Base-by-base conservation (phyloP, 805 yeast genomes). In the Starmerella davenportii region DNA sequence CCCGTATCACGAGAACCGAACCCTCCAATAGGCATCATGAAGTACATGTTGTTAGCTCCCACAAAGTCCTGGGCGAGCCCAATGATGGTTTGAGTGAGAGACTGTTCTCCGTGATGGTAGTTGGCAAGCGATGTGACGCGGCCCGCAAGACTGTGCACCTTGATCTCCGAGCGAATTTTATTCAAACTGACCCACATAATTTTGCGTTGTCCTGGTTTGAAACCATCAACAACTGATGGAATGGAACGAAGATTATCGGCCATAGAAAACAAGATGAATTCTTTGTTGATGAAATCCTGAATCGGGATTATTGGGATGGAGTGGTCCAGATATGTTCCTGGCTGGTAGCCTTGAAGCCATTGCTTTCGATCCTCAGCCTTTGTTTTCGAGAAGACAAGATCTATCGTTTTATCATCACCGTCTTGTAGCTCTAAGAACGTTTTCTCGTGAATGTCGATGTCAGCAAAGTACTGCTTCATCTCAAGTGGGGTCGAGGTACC, bases 301-400 rank as follows among this genome's bases (percentile, higher is more conserved):
- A 90, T 87, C 2, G 95, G 95, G 48, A 90, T 85, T 34, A 69
- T 74, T 2, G 61, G 62, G 39, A 84, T 52, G 2, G 70, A 66
- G 16, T 93, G 85, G 57, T 87, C 95, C 46, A 87, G 64, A 51
- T 75, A 84, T 1, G 95, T 84, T 19, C 98, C 98, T 0, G 95
- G 94, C 45, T 70, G 72, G 57, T 72, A 81, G n/a, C 74, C 76
- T 52, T 92, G 77, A 38, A 90, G 64, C 98, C 98, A 90, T 51
- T 84, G 93, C 54, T 90, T 90, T 64, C 98, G 78, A 43, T 84
- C 95, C 56, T 90, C 98, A 0, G 96, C 95, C 50, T 80, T 82
- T 55, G 79, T 80, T 59, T 90, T 90, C 3, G 94, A 78, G 53
- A 90, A 90, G 0, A 96, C 98, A 40, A 90, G 65, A 53, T 90